Evolutionary conservation across 352 stramenopile species (phyloP).

Genomic region (Phytophthora parvispora): DNA sequence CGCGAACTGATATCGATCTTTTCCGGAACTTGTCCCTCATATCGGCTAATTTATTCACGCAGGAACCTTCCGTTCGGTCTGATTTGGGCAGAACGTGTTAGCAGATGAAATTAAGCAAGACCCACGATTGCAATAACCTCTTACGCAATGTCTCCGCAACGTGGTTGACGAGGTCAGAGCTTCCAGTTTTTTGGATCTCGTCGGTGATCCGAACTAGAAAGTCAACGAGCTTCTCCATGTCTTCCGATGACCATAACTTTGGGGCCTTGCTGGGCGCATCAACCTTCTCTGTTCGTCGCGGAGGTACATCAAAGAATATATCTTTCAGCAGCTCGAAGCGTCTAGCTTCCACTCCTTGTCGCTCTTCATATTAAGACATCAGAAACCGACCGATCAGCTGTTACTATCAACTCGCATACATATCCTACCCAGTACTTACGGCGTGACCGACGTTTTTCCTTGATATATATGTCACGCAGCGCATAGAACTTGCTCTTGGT

Average conservation of each 20-base stretch:
- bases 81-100: slow-evolving; percentile 1
- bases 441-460: slow-evolving; percentile 38
- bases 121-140: background rate
- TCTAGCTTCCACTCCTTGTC: slow-evolving; percentile 25
- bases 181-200: slow-evolving; percentile 64
- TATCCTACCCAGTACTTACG: slow-evolving; percentile 20
- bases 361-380: slow-evolving; percentile 22
- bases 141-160: slow-evolving; percentile 48
- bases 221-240: slow-evolving; percentile 65
- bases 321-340: slow-evolving; percentile 53
- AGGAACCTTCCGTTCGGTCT: slow-evolving; percentile 66
- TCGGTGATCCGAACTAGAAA: slow-evolving; percentile 69
- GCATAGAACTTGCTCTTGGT: slow-evolving; percentile 80
- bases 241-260: slow-evolving; percentile 66
- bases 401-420: background rate
- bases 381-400: slow-evolving; percentile 1
- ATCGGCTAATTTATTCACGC: slow-evolving; percentile 68
- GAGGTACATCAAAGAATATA: slow-evolving; percentile 63
- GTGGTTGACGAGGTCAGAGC: slow-evolving; percentile 43
- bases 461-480: slow-evolving; percentile 72
- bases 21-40: slow-evolving; percentile 62
- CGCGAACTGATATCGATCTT: slow-evolving; percentile 43
- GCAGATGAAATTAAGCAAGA: background rate
- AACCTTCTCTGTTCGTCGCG: slow-evolving; percentile 28
- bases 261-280: slow-evolving; percentile 35